These are phyloP conservation scores for Micractinium conductrix DNA, from an alignment of 139 green algal species.

Conservation along the genomic window DNA sequence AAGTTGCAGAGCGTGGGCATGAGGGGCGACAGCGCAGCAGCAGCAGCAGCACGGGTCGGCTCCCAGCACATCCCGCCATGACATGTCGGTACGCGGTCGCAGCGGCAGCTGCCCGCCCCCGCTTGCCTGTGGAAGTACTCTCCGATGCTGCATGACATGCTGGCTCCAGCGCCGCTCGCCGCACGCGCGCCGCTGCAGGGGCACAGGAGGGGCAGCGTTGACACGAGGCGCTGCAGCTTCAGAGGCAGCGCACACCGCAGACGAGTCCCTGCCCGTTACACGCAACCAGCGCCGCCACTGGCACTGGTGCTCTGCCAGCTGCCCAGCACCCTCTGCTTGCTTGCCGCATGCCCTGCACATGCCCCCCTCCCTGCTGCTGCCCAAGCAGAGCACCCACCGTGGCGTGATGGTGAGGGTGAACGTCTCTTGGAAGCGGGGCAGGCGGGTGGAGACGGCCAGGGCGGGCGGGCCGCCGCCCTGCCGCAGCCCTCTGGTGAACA, in stretches of 20 bases:
- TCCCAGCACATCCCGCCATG: not conserved
- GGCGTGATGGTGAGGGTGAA: constrained; percentile 56
- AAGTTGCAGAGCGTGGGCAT: constrained; percentile 42
- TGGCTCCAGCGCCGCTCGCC: no score
- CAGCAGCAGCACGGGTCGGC: not conserved
- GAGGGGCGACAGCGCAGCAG: not conserved
- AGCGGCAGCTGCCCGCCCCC: not conserved
- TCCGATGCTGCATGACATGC: not conserved
- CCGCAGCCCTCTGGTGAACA: constrained; percentile 47
- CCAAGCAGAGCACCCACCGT: not conserved
- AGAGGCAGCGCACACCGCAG: not conserved
- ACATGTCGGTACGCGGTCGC: not conserved
- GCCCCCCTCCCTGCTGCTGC: constrained; percentile 10
- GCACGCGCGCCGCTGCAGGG: no score
- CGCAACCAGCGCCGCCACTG: not conserved
- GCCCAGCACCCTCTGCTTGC: no score
- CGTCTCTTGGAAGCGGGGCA: constrained; percentile 45
- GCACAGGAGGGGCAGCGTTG: no score
- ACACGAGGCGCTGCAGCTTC: not conserved
- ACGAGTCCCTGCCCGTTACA: no score
- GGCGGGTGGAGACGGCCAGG: constrained; percentile 44
- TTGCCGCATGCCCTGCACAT: not conserved
- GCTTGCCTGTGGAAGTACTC: not conserved
- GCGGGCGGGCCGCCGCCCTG: not conserved
- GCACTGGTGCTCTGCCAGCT: not conserved